These are phyloP conservation scores for Colletotrichum sp. DNA, from an alignment of 2,329 filamentous ascomycete genomes.

Conservation along the genomic window DNA sequence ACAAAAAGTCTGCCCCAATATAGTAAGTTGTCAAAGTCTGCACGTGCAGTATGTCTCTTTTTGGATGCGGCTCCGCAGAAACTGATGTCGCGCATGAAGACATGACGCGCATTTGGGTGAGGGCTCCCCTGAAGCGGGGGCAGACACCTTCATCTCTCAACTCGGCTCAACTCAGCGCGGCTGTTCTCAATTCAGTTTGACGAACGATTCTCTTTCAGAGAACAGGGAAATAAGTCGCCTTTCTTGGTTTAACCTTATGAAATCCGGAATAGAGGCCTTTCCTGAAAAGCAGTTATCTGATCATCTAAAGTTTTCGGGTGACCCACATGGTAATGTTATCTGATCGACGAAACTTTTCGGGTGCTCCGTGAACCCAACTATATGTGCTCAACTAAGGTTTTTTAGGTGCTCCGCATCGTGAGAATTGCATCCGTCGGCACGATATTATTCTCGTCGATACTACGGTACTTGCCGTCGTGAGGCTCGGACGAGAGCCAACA, in stretches of 20 bases:
- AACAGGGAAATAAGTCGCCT: neutral
- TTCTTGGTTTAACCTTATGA: neutral
- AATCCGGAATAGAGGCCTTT: neutral
- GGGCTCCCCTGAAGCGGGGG: neutral
- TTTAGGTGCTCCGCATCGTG: neutral
- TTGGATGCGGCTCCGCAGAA: neutral
- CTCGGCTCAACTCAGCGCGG: neutral
- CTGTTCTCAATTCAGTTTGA: rapidly evolving
- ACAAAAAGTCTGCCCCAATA: neutral
- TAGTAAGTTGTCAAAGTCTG: neutral
- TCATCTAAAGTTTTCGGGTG: neutral
- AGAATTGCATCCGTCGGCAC: neutral
- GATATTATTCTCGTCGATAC: neutral
- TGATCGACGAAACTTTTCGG: neutral
- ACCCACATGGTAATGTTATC: neutral
- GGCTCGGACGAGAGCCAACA: neutral
- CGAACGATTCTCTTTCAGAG: rapidly evolving
- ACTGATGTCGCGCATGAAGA: neutral
- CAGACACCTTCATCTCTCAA: neutral
- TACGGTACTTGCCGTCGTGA: neutral
- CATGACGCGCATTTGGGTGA: neutral
- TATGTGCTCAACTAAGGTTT: neutral
- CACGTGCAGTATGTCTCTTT: neutral
- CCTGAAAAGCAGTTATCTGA: neutral
- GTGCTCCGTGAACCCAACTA: neutral